Conservation (phyloP, 108 stramenopile genomes). For the Asterionellopsis glacialis region DNA sequence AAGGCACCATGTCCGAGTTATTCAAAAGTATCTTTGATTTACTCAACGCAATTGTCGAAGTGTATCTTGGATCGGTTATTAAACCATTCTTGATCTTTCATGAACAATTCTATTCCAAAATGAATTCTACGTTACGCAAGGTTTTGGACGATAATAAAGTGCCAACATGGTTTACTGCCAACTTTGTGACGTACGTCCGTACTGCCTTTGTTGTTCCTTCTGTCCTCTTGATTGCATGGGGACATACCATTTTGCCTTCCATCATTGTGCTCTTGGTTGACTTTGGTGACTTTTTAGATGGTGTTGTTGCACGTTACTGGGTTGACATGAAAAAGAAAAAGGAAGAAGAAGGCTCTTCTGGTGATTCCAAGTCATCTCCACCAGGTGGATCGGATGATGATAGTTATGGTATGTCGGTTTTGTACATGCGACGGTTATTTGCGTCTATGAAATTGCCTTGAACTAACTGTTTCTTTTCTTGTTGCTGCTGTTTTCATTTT, state of each 20-base stretch:
- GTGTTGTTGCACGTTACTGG: conserved; percentile 52
- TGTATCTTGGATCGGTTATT: conserved; percentile 33
- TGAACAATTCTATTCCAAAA: conserved; percentile 28
- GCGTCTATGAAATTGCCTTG: no score
- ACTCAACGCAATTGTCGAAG: conserved; percentile 29
- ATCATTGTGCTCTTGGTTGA: conserved; percentile 46
- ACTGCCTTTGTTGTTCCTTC: conserved; percentile 33
- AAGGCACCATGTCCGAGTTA: not conserved
- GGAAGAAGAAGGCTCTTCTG: conserved; percentile 1
- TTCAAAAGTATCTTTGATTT: conserved; percentile 9
- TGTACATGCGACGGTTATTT: not conserved
- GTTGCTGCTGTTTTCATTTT: not conserved
- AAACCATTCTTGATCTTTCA: conserved; percentile 35
- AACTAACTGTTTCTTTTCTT: not conserved
- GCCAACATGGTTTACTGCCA: conserved; percentile 47
- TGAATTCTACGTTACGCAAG: conserved; percentile 25
- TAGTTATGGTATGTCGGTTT: conserved; percentile 26
- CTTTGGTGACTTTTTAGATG: conserved; percentile 57
- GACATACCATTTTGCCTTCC: conserved; percentile 19
- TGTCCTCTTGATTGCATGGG: conserved; percentile 31
- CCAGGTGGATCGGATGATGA: conserved; percentile 30
- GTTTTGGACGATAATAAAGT: conserved; percentile 23
- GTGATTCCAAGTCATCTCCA: conserved; percentile 5
- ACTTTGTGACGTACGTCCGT: conserved; percentile 44
- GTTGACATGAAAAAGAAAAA: conserved; percentile 25